Evolutionary conservation across 805 yeast species (phyloP), one percentile per base, ranked within the genome.

Genomic region (Vanderwaltozyma yarrowii): DNA sequence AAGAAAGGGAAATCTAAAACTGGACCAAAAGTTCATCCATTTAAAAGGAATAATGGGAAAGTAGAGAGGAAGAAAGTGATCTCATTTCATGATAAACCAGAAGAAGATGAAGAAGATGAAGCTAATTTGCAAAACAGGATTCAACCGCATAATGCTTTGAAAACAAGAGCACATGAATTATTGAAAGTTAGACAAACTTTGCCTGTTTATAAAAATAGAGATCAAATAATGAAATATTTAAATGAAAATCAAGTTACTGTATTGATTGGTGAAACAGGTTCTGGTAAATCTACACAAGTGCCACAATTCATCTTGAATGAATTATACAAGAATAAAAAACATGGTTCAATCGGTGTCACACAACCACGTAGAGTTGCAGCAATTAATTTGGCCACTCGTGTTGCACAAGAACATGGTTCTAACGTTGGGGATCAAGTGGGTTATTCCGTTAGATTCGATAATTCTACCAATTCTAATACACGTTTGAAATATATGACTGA

Each of bases 361-460:
- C 97, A 89, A 64, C 98, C 98, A 1, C 80, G 98, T 64, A 73
- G 97, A 54, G 98, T 89, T 28, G 97, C 98, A 3, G 98, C 98
- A 2, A 85, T 92, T 36, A 86, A 87, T 43, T 70, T 89, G 56
- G 97, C 97, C 0, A 73, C 81, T 20, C 79, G 98, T 64, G 98
- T 89, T 4, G 76, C 96, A 12, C 85, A 84, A 47, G 98, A 89
- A 60, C 69, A 70, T 48, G 95, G 95, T 1, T 74, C 85, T 41
- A 57, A 56, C 5, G 55, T 89, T 9, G 97, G 98, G 17, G 73
- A 71, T 25, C 79, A 74, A 36, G 95, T 89, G 24, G 98, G 98
- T 45, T 89, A 84, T 62, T 79, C 94, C 37, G 97, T 89, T 31
- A 73, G 98, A 56, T 92, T 89, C 57, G 86, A 88, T 49, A 84